phyloP scores from a whole-genome alignment of 352 stramenopile species.

The Elongisporangium senticosum region DNA sequence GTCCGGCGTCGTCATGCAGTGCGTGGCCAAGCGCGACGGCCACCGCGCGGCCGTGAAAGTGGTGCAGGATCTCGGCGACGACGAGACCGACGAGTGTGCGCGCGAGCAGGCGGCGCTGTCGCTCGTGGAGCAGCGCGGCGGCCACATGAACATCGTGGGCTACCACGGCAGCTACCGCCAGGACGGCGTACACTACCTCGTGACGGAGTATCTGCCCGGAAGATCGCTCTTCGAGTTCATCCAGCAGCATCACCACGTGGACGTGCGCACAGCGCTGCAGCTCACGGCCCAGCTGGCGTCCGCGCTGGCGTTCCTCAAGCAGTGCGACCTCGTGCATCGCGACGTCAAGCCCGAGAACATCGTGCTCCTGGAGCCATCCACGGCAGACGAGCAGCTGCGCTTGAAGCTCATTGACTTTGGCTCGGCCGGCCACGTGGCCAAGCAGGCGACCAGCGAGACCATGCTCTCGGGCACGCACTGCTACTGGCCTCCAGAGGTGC shows the following conservation, averaged over 20 bases:
- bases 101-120: constrained; percentile 54
- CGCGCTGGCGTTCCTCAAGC: constrained; percentile 65
- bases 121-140: constrained; percentile 44
- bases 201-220: constrained; percentile 67
- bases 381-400: constrained; percentile 22
- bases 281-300: constrained; percentile 58
- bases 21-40: constrained; percentile 55
- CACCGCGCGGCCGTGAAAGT: constrained; percentile 72
- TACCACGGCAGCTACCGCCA: constrained; percentile 63
- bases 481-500: constrained; percentile 82
- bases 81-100: constrained; percentile 40
- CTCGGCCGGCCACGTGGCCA: constrained; percentile 36
- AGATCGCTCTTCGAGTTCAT: constrained; percentile 71
- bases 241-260: constrained; percentile 39
- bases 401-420: constrained; percentile 90
- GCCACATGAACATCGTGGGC: constrained; percentile 56
- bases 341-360: constrained; percentile 89
- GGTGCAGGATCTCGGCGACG: constrained; percentile 52
- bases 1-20: constrained; percentile 85
- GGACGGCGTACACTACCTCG: constrained; percentile 80
- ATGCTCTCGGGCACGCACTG: constrained; percentile 69
- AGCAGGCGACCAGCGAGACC: constrained; percentile 11
- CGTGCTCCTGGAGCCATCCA: constrained; percentile 34
- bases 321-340: constrained; percentile 65
- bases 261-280: constrained; percentile 35